phyloP scores from a whole-genome alignment of 192 early-diverging fungal species.

The Dissophora globulifera region DNA sequence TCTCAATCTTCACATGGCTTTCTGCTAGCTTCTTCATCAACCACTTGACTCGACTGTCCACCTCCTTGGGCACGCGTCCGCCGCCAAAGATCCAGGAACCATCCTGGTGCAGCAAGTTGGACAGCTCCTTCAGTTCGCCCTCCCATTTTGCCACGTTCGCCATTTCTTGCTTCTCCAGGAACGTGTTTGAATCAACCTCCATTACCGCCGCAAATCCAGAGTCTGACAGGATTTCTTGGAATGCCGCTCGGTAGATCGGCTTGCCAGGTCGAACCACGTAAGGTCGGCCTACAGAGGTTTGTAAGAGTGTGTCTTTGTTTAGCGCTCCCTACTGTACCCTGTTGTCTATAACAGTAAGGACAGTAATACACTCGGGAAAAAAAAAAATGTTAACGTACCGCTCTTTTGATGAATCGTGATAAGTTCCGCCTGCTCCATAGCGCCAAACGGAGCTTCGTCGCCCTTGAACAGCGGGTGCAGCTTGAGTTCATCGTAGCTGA shows the following conservation, averaged over 20 bases:
- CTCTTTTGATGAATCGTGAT: slow-evolving; percentile 83
- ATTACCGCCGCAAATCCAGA: slow-evolving; percentile 80
- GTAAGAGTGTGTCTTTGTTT: too few relatives aligned
- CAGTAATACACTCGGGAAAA: too few relatives aligned
- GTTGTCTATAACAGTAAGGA: too few relatives aligned
- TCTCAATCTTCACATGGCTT: slow-evolving; percentile 65
- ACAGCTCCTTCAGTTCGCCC: slow-evolving; percentile 67
- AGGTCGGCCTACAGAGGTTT: slow-evolving; percentile 85
- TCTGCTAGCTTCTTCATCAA: slow-evolving; percentile 64
- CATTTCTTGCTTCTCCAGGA: slow-evolving; percentile 65
- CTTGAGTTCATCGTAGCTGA: slow-evolving; percentile 87
- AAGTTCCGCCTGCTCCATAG: slow-evolving; percentile 91
- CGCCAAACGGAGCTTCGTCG: slow-evolving; percentile 81
- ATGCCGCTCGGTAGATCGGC: slow-evolving; percentile 86
- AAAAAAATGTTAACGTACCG: slow-evolving; percentile 55
- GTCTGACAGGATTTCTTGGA: slow-evolving; percentile 78
- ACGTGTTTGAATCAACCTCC: slow-evolving; percentile 74
- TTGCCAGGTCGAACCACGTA: slow-evolving; percentile 81
- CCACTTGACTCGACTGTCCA: slow-evolving; percentile 68
- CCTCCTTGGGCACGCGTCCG: slow-evolving; percentile 64
- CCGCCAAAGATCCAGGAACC: slow-evolving; percentile 65
- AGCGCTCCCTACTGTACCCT: too few relatives aligned
- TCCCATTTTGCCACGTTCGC: slow-evolving; percentile 72
- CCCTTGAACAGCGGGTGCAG: slow-evolving; percentile 86
- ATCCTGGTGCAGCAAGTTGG: slow-evolving; percentile 57